Evolutionary conservation across 2,329 filamentous ascomycete species (phyloP).

Genomic region (Fusarium caatingaense): DNA sequence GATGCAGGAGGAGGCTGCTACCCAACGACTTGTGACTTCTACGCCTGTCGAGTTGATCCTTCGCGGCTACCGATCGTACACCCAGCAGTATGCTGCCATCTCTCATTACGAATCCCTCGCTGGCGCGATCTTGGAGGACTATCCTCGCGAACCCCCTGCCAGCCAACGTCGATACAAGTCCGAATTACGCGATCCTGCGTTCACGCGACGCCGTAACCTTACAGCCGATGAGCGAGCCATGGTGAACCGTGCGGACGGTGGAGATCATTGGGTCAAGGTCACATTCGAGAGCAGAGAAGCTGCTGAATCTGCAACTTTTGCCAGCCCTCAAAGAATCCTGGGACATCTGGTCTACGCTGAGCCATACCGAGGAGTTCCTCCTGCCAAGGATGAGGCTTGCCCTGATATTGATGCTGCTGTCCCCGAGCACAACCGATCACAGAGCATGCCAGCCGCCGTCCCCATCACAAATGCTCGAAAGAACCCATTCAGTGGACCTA

Average conservation of each 20-base stretch:
- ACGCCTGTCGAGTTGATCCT: conserved; percentile 80
- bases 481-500: conserved; percentile 46
- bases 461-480: conserved; percentile 46
- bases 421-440: conserved; percentile 49
- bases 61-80: conserved; percentile 76
- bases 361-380: conserved; percentile 73
- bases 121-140: conserved; percentile 91
- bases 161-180: conserved; percentile 77
- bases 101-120: conserved; percentile 89
- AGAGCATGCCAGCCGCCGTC: conserved; percentile 51
- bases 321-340: conserved; percentile 77
- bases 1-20: conserved; percentile 55
- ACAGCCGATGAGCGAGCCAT: conserved; percentile 79
- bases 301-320: conserved; percentile 75
- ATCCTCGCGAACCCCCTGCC: conserved; percentile 83
- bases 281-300: conserved; percentile 81
- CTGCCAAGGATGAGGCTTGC: conserved; percentile 72
- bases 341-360: conserved; percentile 79
- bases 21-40: conserved; percentile 51
- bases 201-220: conserved; percentile 72
- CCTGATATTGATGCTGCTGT: conserved; percentile 60
- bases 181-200: conserved; percentile 77
- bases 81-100: conserved; percentile 86
- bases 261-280: conserved; percentile 91
- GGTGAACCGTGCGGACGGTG: conserved; percentile 84